Base-by-base conservation (phyloP, 1,284 basidiomycete species). In the Mycosarcoma mackinlayi region DNA sequence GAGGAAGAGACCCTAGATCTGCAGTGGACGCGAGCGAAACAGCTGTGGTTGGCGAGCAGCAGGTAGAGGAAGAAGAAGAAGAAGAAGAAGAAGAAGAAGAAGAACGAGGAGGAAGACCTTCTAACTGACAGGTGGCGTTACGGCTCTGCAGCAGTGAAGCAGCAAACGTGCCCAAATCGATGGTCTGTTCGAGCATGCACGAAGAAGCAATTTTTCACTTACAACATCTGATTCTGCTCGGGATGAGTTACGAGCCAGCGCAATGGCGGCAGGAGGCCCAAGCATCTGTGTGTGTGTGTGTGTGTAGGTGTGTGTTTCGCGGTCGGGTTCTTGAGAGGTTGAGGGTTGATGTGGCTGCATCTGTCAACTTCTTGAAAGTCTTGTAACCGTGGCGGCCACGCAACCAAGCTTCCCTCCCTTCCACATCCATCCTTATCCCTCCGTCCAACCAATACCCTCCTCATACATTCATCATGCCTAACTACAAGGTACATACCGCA, bases 401-500 rank as follows among this genome's bases (percentile, higher is more conserved):
- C 6, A 18, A 13, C 13, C 37, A 2, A 13, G n/a, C 52, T 51
- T 48, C 23, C 51, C 40, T 55, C 24, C 27, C 27, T 10, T 57
- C 58, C 58, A 61, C 54, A 68, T 42, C 42, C 38, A 56, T 41
- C 31, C 45, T 5, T 40, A n/a, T 37, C 28, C 45, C 33, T 37
- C 37, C 61, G 37, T 40, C 24, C 21, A 30, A 27, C 13, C 35
- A 24, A 11, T 41, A 42, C 24, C 30, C 19, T n/a, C 21, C 51
- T 8, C 34, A 30, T 38, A 13, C 35, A 45, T 46, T 24, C 49
- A 62, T 37, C 47, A 76, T 76, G 75, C 68, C 75, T 47, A 76
- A 74, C 75, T 76, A 76, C 75, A 76, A 76, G 75, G 62, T 66
- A 57, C 31, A 58, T 61, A 28, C 27, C 7, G 11, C 37, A 13